These are phyloP conservation scores for Colletotrichum sidae DNA, from an alignment of 2,329 filamentous ascomycete species.

Conservation along the genomic window DNA sequence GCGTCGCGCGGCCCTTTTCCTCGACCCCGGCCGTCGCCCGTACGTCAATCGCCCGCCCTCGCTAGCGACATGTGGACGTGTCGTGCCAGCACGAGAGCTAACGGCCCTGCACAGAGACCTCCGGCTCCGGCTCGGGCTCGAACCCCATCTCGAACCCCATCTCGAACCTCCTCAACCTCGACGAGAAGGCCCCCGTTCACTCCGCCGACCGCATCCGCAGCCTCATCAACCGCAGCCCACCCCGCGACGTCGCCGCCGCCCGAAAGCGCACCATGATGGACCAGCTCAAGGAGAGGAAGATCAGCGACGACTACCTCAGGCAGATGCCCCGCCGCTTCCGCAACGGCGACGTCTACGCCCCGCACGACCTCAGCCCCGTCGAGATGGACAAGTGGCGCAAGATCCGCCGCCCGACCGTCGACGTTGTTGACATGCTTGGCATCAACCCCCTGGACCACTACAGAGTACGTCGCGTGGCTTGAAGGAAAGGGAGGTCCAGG, in stretches of 20 bases:
- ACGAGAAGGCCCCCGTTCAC: slow-evolving; percentile 20
- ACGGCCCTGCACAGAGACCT: neutral
- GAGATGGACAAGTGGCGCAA: slow-evolving; percentile 87
- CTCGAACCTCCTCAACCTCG: slow-evolving; percentile 35
- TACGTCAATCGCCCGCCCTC: slow-evolving; percentile 18
- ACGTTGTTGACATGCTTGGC: slow-evolving; percentile 83
- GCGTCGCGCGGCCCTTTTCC: slow-evolving; percentile 34
- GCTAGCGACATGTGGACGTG: too few relatives aligned
- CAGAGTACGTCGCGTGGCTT: slow-evolving; percentile 70
- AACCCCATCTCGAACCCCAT: slow-evolving; percentile 15
- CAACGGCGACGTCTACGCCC: slow-evolving; percentile 87
- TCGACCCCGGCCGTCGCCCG: slow-evolving; percentile 26
- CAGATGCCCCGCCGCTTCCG: slow-evolving; percentile 79
- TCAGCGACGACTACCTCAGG: slow-evolving; percentile 65
- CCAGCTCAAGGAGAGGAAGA: slow-evolving; percentile 52
- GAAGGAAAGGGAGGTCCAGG: neutral
- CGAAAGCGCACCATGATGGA: slow-evolving; percentile 51
- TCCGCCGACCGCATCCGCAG: slow-evolving; percentile 29
- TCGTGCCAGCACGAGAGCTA: slow-evolving; percentile 11
- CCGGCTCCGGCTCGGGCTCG: neutral
- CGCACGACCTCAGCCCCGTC: slow-evolving; percentile 81
- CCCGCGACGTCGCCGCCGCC: slow-evolving; percentile 38
- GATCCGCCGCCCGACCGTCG: slow-evolving; percentile 64
- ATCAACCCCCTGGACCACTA: slow-evolving; percentile 88
- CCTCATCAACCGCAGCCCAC: slow-evolving; percentile 39